phyloP scores from a whole-genome alignment of 2,329 filamentous ascomycete genomes.

The Xylariaceae sp. region DNA sequence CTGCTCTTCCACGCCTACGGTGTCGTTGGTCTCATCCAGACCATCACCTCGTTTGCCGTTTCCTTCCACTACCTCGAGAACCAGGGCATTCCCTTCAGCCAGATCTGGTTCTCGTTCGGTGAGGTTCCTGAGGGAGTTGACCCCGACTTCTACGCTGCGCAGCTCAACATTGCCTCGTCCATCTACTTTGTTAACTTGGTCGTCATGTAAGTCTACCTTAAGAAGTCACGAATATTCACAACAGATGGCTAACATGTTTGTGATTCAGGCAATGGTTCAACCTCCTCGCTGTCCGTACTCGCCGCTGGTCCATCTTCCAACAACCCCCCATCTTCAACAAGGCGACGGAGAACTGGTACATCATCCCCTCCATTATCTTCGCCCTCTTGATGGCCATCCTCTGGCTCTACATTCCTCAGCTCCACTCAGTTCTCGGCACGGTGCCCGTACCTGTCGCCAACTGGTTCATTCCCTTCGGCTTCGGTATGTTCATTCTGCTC shows the following conservation, averaged over 20 bases:
- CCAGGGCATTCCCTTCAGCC: slow-evolving; percentile 58
- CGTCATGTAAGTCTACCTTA: slow-evolving; percentile 55
- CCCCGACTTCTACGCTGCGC: slow-evolving; percentile 47
- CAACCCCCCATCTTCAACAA: slow-evolving; percentile 64
- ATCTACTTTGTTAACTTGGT: slow-evolving; percentile 79
- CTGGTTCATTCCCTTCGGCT: slow-evolving; percentile 71
- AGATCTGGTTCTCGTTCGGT: slow-evolving; percentile 65
- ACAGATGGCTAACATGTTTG: neutral
- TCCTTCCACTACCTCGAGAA: slow-evolving; percentile 61
- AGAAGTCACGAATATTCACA: neutral
- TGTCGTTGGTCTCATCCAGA: slow-evolving; percentile 61
- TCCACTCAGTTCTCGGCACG: slow-evolving; percentile 58
- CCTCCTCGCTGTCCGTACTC: slow-evolving; percentile 62
- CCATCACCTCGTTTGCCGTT: slow-evolving; percentile 57
- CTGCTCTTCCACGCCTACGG: slow-evolving; percentile 69
- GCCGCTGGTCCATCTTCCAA: slow-evolving; percentile 63
- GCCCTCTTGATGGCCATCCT: slow-evolving; percentile 64
- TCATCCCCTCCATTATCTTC: slow-evolving; percentile 67
- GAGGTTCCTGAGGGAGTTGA: slow-evolving; percentile 45
- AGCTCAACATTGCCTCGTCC: slow-evolving; percentile 60
- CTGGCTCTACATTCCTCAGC: slow-evolving; percentile 61
- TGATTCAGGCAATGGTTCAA: slow-evolving; percentile 64
- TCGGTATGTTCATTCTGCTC: slow-evolving; percentile 57
- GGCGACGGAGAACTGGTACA: slow-evolving; percentile 58
- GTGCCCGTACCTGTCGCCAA: slow-evolving; percentile 60